These are phyloP conservation scores for Sarocladium oryzae DNA, from an alignment of 2,329 filamentous ascomycete genomes.

Conservation along the genomic window DNA sequence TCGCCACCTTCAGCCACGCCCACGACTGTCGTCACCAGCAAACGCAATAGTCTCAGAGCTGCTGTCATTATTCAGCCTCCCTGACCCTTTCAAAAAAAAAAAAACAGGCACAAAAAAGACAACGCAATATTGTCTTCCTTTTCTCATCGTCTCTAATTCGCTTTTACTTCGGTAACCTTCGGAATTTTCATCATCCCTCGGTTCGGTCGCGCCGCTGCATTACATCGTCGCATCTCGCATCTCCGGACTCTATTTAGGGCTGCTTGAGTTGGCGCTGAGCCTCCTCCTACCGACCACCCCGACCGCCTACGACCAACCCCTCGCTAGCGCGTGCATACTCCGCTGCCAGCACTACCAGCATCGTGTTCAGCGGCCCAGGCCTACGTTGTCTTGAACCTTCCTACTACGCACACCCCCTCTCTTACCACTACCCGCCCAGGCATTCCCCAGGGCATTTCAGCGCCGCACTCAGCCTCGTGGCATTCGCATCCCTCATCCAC, in stretches of 20 bases:
- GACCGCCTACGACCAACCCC: not conserved
- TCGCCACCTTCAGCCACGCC: slow-evolving; percentile 7
- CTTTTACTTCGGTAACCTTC: not conserved
- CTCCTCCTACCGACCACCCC: not conserved
- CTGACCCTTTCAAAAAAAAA: not conserved
- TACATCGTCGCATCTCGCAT: not conserved
- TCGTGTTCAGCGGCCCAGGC: not conserved
- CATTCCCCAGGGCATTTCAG: slow-evolving; percentile 8
- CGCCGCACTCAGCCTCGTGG: slow-evolving; percentile 10
- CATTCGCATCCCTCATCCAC: not conserved
- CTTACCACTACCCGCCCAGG: slow-evolving; percentile 6
- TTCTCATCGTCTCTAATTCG: not conserved
- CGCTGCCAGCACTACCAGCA: slow-evolving; percentile 1
- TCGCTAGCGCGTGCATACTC: not conserved
- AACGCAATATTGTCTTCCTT: too few species aligned
- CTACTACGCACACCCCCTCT: not conserved
- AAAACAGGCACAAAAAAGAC: too few species aligned
- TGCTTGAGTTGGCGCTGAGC: not conserved
- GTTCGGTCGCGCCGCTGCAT: slow-evolving; percentile 5
- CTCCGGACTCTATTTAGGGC: slow-evolving; percentile 6
- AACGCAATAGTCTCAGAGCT: not conserved
- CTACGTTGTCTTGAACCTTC: too few species aligned
- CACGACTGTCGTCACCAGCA: slow-evolving; percentile 6
- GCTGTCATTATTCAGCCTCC: not conserved
- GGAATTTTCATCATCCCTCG: not conserved